Evolutionary conservation across 2,329 filamentous ascomycete genomes (phyloP).

Genomic region (Trichoderma breve): DNA sequence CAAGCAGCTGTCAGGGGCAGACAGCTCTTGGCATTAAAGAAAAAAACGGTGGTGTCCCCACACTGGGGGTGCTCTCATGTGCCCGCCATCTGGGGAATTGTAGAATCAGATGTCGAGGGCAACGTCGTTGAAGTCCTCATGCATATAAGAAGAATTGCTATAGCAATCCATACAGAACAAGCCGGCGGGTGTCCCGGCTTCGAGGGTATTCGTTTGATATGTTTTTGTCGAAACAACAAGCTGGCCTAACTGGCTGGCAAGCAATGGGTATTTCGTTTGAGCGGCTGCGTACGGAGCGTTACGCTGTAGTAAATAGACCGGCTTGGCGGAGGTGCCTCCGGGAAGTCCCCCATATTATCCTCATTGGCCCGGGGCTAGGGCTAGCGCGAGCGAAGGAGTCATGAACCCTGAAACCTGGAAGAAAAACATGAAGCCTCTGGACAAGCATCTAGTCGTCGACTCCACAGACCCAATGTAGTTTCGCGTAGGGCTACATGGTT

Average conservation of each 20-base stretch:
- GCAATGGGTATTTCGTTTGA: not conserved
- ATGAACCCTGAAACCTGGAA: constrained; percentile 8
- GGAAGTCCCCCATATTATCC: not conserved
- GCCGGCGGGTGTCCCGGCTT: not conserved
- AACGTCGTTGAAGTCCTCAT: not conserved
- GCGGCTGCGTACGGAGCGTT: not conserved
- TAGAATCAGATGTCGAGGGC: not conserved
- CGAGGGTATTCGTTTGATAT: not conserved
- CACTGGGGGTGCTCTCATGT: not conserved
- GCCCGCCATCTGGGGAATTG: not conserved
- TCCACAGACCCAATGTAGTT: constrained; percentile 7
- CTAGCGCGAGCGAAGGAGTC: constrained; percentile 9
- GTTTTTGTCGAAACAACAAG: not conserved
- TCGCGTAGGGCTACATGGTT: constrained; percentile 11
- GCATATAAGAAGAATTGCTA: too few relatives aligned
- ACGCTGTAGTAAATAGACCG: not conserved
- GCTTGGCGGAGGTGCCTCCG: not conserved
- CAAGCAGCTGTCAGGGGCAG: not conserved
- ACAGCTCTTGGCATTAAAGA: not conserved
- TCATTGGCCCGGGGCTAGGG: not conserved
- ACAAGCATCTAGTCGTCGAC: constrained; percentile 1
- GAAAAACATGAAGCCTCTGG: not conserved
- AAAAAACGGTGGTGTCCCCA: not conserved
- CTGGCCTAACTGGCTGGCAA: not conserved
- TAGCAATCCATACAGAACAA: not conserved